Evolutionary conservation across 805 yeast genomes (phyloP), one percentile per base, ranked within the genome.

Genomic region (Metschnikowia corniflorae): DNA sequence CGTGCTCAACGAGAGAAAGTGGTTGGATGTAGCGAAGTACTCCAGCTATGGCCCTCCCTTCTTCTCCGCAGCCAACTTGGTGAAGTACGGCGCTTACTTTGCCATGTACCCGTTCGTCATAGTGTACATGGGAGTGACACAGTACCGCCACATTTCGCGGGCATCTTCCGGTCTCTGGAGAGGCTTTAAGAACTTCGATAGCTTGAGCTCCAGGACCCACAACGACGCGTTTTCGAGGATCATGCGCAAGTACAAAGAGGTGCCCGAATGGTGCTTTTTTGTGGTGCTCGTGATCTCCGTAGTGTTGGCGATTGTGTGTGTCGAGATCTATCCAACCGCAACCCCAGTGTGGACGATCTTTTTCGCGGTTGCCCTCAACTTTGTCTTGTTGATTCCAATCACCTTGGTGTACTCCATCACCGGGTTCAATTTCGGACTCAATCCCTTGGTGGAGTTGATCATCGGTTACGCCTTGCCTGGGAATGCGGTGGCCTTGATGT

Each of bases 181-280:
- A n/a, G 26, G 43, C 12, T 18, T 12, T 26, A 23, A 37, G n/a
- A 43, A 54, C 1, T 16, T 44, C 12, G 40, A 30, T 17, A 33
- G 46, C 10, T 25, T 49, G 20, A 47, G 29, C 51, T 46, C 32
- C 34, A 51, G 16, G 49, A 76, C 53, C 70, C 75, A 9, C 79
- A 76, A 47, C n/a, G n/a, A n/a, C n/a, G n/a, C n/a, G n/a, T n/a
- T n/a, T n/a, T 63, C 64, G 58, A 63, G 79, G 40, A 65, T 79
- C 38, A 79, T 80, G 81, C 58, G 57, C 23, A 44, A 43, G 36
- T 67, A 49, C 46, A 61, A 54, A 35, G 61, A 58, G 47, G 61
- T 62, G 8, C 73, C 73, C 30, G 70, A 65, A 36, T 67, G 73
- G 73, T 67, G 73, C 71, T 66, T 47, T 37, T 40, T 37, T 5